Percentiles rank a stretch among this genome's conserved stretches.
Evolutionary conservation across 2,329 filamentous ascomycete genomes (phyloP).

Genomic region (Parasarocladium wereldwijsianum): DNA sequence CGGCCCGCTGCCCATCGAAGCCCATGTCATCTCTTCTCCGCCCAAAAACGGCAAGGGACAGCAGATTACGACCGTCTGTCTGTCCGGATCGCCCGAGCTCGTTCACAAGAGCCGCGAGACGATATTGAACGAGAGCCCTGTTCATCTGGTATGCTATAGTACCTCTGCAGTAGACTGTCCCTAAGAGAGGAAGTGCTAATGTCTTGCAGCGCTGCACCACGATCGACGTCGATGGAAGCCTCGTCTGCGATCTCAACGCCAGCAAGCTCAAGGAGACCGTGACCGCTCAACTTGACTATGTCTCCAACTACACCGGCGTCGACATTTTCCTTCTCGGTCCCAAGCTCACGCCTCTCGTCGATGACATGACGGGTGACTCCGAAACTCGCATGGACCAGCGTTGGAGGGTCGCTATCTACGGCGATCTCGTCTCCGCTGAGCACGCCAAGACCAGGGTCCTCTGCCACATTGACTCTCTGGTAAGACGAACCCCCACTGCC

Average conservation of each 20-base stretch:
- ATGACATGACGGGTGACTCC: slow-evolving; percentile 59
- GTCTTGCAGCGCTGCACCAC: slow-evolving; percentile 65
- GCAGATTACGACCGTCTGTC: slow-evolving; percentile 74
- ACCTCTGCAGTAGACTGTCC: not conserved
- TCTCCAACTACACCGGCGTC: slow-evolving; percentile 79
- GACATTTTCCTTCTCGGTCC: slow-evolving; percentile 94
- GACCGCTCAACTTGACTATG: slow-evolving; percentile 71
- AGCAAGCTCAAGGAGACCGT: slow-evolving; percentile 62
- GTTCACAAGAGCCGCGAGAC: slow-evolving; percentile 83
- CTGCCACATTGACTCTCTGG: slow-evolving; percentile 93
- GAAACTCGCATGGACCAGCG: slow-evolving; percentile 80
- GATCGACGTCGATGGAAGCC: slow-evolving; percentile 82
- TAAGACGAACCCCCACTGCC: slow-evolving; percentile 21
- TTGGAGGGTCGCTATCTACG: slow-evolving; percentile 86
- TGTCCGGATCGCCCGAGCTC: slow-evolving; percentile 74
- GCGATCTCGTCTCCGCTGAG: slow-evolving; percentile 87
- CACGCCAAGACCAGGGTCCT: slow-evolving; percentile 92
- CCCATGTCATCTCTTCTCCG: slow-evolving; percentile 68
- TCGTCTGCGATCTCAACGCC: slow-evolving; percentile 61
- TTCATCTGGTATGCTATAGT: slow-evolving; percentile 61
- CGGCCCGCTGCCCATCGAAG: slow-evolving; percentile 57
- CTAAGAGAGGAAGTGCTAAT: slow-evolving; percentile 7
- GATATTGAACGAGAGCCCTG: slow-evolving; percentile 81
- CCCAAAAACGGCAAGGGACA: slow-evolving; percentile 55
- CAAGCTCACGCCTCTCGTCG: slow-evolving; percentile 67